Evolutionary conservation across 2,329 filamentous ascomycete genomes (phyloP), one percentile per base, ranked within the genome.

Genomic region (Aureobasidium sp.): DNA sequence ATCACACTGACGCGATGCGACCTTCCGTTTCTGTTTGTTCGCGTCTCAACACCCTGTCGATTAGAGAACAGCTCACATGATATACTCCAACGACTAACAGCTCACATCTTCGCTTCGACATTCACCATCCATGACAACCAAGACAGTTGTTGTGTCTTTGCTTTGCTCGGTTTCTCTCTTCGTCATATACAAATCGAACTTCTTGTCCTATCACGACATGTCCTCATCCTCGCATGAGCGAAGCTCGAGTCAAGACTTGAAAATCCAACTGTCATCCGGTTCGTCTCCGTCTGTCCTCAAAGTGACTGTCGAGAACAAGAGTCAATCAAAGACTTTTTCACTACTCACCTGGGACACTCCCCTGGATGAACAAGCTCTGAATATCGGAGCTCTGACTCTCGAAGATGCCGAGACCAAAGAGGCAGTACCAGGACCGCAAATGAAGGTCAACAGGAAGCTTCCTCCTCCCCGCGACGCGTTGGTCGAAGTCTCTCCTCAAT

Each of bases 301-400:
- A 36, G 68, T 76, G 27, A 74, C 70, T 0, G 65, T 77, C 51
- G 70, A 71, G 10, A 77, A 77, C 61, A 68, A 66, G 42, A 68
- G 69, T 45, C 68, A 70, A 1, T 64, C 67, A 9, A 68, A 68
- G 2, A 65, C 72, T 1, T 71, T 73, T 61, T 74, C 75, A 0
- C 55, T 78, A 9, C 66, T 75, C 29, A 72, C 69, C 64, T 77
- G 75, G 75, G 69, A 72, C 50, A 74, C 74, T 1, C 75, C 75
- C 4, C 66, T 78, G 45, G 76, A 78, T 61, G 63, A 68, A 2
- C 66, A 70, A 39, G 74, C 74, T 10, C 61, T 73, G 25, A 73
- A 73, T 25, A 71, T 73, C 4, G 75, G 75, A 16, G 68, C 77
- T 5, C 73, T 77, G 63, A 70, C 64, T 14, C 66, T 76, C 27